A percentile compares a stretch with the other conserved stretches of the same genome.
Evolutionary conservation across 148 eudicot species (phyloP).

Genomic region (Chenopodium quinoa): DNA sequence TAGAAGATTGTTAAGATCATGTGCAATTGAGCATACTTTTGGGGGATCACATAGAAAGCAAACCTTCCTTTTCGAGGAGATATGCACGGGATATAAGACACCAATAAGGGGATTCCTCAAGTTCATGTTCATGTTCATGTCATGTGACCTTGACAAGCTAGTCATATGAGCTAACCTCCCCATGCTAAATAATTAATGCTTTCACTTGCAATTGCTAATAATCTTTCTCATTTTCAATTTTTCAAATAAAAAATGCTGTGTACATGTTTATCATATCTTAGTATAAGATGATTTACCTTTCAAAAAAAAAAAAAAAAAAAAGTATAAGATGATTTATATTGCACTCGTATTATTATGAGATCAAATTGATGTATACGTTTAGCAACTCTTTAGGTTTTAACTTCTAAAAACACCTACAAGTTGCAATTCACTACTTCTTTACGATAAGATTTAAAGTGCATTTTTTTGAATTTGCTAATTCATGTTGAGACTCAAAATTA

Average conservation of each 20-base stretch:
- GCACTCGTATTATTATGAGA: not conserved
- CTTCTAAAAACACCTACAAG: too few species aligned
- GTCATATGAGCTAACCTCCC: not conserved
- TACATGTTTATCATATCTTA: not conserved
- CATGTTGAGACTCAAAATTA: too few species aligned
- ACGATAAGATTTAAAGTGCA: too few species aligned
- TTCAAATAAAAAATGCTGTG: not conserved
- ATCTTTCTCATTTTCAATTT: not conserved
- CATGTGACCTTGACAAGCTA: not conserved
- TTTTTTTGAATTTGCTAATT: too few species aligned
- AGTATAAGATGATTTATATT: too few species aligned
- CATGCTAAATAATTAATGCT: not conserved
- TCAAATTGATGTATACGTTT: not conserved
- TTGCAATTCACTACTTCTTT: too few species aligned
- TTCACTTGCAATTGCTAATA: not conserved
- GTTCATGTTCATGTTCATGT: not conserved
- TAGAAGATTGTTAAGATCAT: not conserved
- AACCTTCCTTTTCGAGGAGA: not conserved
- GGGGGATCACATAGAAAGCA: conserved; percentile 2
- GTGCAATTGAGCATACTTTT: not conserved
- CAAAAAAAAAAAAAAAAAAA: too few species aligned
- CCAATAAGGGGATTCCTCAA: not conserved
- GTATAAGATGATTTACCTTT: not conserved
- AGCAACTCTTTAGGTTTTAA: too few species aligned
- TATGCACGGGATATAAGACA: not conserved